Conservation (phyloP, 192 early-diverging fungal genomes). For the Backusella circina region DNA sequence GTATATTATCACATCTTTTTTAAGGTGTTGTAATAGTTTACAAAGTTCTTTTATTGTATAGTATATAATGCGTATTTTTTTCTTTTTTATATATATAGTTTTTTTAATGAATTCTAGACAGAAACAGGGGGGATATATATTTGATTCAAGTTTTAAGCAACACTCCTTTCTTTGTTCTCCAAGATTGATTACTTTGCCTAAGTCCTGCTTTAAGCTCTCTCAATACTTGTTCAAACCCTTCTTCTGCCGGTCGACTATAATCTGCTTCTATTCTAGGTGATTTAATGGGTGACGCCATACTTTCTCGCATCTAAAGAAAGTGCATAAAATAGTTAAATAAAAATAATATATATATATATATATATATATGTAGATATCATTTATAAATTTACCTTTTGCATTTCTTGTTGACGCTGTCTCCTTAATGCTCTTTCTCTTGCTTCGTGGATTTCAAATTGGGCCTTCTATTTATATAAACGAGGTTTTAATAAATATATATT, state of each 20-base stretch:
- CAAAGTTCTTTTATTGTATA: background rate
- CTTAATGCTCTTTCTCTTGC: constrained; percentile 24
- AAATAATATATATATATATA: background rate
- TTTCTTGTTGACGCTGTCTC: constrained; percentile 14
- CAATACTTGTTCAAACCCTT: constrained; percentile 23
- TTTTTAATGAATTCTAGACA: background rate
- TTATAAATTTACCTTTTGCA: constrained; percentile 7
- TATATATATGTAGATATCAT: no score
- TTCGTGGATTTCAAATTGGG: constrained; percentile 27
- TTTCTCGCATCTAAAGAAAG: constrained; percentile 7
- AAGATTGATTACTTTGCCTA: constrained; percentile 13
- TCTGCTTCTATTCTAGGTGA: background rate
- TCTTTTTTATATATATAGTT: background rate
- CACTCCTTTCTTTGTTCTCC: background rate
- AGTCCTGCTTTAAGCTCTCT: constrained; percentile 24
- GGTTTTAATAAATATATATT: background rate
- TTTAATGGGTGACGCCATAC: background rate
- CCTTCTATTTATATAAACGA: constrained; percentile 13
- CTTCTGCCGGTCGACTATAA: background rate
- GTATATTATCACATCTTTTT: no score
- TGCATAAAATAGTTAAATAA: background rate
- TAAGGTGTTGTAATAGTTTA: no score
- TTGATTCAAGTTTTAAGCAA: background rate
- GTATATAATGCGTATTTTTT: no score
- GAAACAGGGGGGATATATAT: background rate